Conservation (phyloP, 1,284 basidiomycete species). For the Pholiota adiposa region DNA sequence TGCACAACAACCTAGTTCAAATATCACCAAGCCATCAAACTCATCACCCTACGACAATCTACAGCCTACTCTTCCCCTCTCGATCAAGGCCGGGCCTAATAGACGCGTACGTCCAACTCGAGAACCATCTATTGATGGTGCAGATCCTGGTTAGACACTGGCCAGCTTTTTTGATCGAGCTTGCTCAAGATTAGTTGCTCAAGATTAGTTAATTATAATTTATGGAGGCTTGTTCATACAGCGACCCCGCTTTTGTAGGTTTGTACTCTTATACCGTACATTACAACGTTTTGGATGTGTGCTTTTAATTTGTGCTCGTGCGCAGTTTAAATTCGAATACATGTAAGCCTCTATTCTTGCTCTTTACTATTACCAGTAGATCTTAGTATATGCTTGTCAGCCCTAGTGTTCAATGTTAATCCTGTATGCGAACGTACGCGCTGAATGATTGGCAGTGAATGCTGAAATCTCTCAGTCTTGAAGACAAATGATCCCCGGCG, state of each 20-base stretch:
- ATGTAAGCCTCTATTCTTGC: no score
- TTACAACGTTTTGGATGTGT: constrained; percentile 5
- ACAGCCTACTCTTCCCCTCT: constrained; percentile 57
- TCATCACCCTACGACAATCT: constrained; percentile 45
- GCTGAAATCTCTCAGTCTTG: no score
- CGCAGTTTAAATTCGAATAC: background rate
- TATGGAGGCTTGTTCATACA: background rate
- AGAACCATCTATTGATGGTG: constrained; percentile 26
- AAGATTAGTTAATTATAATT: constrained; percentile 4
- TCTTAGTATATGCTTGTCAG: no score
- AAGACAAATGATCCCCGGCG: no score
- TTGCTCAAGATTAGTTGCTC: no score
- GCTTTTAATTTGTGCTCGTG: background rate
- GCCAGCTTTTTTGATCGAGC: background rate
- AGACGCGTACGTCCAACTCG: constrained; percentile 25
- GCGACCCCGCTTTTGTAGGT: background rate
- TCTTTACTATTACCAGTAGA: no score
- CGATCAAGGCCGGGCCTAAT: constrained; percentile 49
- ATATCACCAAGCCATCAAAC: constrained; percentile 44
- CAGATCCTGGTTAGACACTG: constrained; percentile 34
- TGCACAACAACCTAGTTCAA: constrained; percentile 49
- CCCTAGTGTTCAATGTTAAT: no score
- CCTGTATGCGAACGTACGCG: no score
- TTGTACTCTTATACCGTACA: constrained; percentile 3
- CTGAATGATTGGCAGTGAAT: no score